A percentile compares a stretch with the other conserved stretches of the same genome.
Evolutionary conservation across 2,329 filamentous ascomycete genomes (phyloP).

Genomic region (Lasiodiplodia hormozganensis): DNA sequence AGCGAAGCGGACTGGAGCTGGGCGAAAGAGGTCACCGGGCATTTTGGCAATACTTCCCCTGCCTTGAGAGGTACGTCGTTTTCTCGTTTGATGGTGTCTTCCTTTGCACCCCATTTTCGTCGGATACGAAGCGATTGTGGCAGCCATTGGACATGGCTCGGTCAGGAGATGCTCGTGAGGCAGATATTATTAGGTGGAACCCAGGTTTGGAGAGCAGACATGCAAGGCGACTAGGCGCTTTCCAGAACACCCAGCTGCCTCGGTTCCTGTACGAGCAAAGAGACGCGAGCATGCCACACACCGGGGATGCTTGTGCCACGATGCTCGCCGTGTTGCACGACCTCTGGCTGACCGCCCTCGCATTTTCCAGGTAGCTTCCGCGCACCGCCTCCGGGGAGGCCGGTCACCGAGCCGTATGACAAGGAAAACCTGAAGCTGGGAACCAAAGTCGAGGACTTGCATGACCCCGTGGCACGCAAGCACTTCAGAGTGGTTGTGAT

Average conservation of each 20-base stretch:
- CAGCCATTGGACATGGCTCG: background rate
- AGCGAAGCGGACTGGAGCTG: constrained; percentile 72
- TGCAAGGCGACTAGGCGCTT: constrained; percentile 17
- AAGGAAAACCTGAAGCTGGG: constrained; percentile 56
- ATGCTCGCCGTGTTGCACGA: constrained; percentile 9
- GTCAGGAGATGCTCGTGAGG: background rate
- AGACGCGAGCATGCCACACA: constrained; percentile 13
- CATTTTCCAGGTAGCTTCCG: constrained; percentile 64
- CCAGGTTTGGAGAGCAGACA: background rate
- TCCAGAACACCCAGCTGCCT: background rate
- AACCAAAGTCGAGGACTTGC: constrained; percentile 72
- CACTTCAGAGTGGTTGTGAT: constrained; percentile 92
- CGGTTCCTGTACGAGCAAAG: constrained; percentile 4
- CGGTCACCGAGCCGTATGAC: constrained; percentile 53
- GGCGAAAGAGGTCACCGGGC: constrained; percentile 78
- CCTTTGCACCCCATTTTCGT: constrained; percentile 3
- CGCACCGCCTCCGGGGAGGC: constrained; percentile 61
- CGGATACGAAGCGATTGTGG: background rate
- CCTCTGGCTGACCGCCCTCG: constrained; percentile 54
- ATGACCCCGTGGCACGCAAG: constrained; percentile 72
- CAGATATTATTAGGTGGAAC: constrained; percentile 4
- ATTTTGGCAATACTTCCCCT: constrained; percentile 89
- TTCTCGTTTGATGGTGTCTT: background rate
- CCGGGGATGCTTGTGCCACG: constrained; percentile 9
- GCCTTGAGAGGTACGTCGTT: constrained; percentile 69